Conservation (phyloP, 306 rosid species). For the Acacia melanoxylon region DNA sequence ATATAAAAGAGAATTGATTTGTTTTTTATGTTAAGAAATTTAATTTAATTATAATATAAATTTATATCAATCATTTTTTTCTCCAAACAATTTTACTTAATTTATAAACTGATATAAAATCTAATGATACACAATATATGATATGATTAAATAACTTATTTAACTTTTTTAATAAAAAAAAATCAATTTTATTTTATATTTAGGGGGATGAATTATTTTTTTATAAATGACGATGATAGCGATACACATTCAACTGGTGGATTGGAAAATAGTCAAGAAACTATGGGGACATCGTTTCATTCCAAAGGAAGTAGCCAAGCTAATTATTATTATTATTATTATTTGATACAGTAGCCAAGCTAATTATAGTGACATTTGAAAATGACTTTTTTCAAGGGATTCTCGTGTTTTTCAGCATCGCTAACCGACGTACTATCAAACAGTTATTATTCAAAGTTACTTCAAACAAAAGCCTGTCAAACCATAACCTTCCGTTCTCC, state of each 20-base stretch:
- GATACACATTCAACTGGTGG: neutral
- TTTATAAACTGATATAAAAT: too few species aligned
- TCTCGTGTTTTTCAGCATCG: neutral
- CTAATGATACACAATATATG: too few species aligned
- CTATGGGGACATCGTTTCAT: neutral
- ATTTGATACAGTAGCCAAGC: neutral
- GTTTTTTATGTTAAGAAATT: too few species aligned
- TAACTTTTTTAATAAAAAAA: too few species aligned
- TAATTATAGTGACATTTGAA: neutral
- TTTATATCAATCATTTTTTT: too few species aligned
- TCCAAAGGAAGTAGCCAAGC: neutral
- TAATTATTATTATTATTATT: too few species aligned
- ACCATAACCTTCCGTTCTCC: neutral
- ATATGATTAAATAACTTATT: too few species aligned
- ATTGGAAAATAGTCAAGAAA: neutral
- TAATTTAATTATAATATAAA: too few species aligned
- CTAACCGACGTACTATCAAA: neutral
- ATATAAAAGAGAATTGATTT: too few species aligned
- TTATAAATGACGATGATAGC: neutral
- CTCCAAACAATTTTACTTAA: rapidly evolving
- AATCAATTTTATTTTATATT: too few species aligned
- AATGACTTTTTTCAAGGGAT: neutral
- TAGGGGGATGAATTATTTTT: neutral
- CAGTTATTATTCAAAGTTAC: neutral
- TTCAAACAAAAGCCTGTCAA: neutral